Base-by-base conservation (phyloP, 1,284 basidiomycete species). In the Grifola frondosa region DNA sequence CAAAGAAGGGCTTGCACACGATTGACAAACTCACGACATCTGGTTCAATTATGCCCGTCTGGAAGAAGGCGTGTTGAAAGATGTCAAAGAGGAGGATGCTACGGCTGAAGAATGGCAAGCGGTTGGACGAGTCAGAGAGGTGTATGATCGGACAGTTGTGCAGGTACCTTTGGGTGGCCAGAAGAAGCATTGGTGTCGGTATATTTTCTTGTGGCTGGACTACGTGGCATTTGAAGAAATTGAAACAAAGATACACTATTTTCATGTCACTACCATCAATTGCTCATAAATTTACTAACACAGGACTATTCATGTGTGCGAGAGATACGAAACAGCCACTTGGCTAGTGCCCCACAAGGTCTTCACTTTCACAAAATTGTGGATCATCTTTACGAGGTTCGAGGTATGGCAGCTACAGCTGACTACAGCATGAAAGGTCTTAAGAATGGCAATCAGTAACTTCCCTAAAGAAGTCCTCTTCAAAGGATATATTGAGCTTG, bases 151-250 rank as follows among this genome's bases (percentile, higher is more conserved):
- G 15, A 95, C 95, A 0, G 91, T 99, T n/a, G 87, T 92, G 7
- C 91, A 97, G 60, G 88, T 98, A 0, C 96, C 97, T 6, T 92
- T 95, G 1, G 88, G 86, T 11, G 75, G 73, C 13, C 90, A 94
- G 61, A 95, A 94, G 67, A 74, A 93, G 32, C 88, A 91, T 68
- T 97, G 94, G 94, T 74, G 97, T 60, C 71, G 97, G 51, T 99
- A 99, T 65, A 95, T 99, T 51, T 97, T 97, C 74, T 63, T 98
- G 19, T 98, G 95, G 95, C 66, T 98, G 31, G 84, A 94, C 63
- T 99, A 99, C 67, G 95, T 97, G 0, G 68, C 97, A 22, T 99
- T 99, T 55, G 97, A 99, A 67, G 97, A 99, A 69, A 85, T 94
- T 33, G 96, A 98, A 51, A 88, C 87, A 0, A 90, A 91, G 78